Conservation (phyloP, 768 basidiomycete genomes). For the Pulveroboletus sp. region DNA sequence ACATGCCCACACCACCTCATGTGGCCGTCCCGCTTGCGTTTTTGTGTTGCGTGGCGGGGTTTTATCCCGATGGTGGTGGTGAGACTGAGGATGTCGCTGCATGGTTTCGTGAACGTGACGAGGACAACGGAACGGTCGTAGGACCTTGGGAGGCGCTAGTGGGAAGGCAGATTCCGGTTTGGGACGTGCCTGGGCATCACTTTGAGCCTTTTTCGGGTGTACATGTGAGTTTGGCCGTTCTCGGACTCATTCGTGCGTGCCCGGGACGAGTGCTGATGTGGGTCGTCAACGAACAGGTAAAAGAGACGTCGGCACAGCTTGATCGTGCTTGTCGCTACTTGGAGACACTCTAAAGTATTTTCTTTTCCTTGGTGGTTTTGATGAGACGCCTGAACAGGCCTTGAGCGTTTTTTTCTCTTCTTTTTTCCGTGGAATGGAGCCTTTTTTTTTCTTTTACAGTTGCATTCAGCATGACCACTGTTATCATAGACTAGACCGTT, state of each 20-base stretch:
- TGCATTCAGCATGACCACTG: too few relatives aligned
- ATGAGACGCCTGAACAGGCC: too few relatives aligned
- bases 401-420: too few relatives aligned
- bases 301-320: conserved; percentile 22
- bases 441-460: too few relatives aligned
- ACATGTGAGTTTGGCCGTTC: conserved; percentile 40
- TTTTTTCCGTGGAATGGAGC: too few relatives aligned
- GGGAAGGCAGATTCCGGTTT: conserved; percentile 34
- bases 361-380: too few relatives aligned
- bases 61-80: conserved; percentile 22
- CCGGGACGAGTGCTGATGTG: neutral
- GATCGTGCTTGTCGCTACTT: conserved; percentile 17
- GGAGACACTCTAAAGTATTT: neutral
- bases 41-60: conserved; percentile 50
- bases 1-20: conserved; percentile 34
- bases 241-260: too few relatives aligned
- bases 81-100: conserved; percentile 35
- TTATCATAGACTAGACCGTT: too few relatives aligned
- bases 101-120: conserved; percentile 49
- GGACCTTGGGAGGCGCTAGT: conserved; percentile 47
- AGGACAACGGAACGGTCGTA: conserved; percentile 27
- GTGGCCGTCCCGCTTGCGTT: conserved; percentile 39
- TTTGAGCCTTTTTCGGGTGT: conserved; percentile 50
- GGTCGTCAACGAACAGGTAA: conserved; percentile 4
- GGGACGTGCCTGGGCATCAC: conserved; percentile 64